Evolutionary conservation across 768 basidiomycete species (phyloP).

Genomic region (Mycena latifolia): DNA sequence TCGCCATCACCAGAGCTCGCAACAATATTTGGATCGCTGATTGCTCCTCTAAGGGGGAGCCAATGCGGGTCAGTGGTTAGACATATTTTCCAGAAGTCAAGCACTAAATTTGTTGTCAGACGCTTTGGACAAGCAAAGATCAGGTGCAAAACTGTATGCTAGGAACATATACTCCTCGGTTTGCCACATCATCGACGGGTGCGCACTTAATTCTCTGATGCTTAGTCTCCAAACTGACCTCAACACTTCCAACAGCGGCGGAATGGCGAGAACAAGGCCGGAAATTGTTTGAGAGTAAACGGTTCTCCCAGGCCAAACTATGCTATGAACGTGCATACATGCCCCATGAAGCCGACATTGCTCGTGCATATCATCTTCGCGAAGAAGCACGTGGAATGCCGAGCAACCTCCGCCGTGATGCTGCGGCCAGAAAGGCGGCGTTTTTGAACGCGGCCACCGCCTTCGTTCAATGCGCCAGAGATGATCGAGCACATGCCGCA

Average conservation of each 20-base stretch:
- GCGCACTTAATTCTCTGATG: background rate
- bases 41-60: conserved; percentile 64
- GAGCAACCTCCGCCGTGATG: conserved; percentile 37
- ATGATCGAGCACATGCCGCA: conserved; percentile 38
- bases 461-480: conserved; percentile 56
- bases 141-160: conserved; percentile 64
- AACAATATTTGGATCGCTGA: conserved; percentile 82
- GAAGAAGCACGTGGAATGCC: conserved; percentile 58
- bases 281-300: conserved; percentile 53
- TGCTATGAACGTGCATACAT: conserved; percentile 64
- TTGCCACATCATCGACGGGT: conserved; percentile 65
- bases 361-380: conserved; percentile 66
- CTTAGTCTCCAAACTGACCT: background rate
- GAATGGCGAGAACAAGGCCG: conserved; percentile 52
- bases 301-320: conserved; percentile 66
- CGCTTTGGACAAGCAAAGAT: conserved; percentile 61
- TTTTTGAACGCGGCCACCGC: conserved; percentile 61
- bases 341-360: conserved; percentile 57
- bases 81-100: background rate
- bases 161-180: conserved; percentile 60
- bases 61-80: conserved; percentile 62
- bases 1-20: conserved; percentile 77
- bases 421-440: conserved; percentile 44
- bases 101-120: conserved; percentile 45
- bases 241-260: conserved; percentile 29